Evolutionary conservation across 768 basidiomycete species (phyloP).

Genomic region (Postia placenta): DNA sequence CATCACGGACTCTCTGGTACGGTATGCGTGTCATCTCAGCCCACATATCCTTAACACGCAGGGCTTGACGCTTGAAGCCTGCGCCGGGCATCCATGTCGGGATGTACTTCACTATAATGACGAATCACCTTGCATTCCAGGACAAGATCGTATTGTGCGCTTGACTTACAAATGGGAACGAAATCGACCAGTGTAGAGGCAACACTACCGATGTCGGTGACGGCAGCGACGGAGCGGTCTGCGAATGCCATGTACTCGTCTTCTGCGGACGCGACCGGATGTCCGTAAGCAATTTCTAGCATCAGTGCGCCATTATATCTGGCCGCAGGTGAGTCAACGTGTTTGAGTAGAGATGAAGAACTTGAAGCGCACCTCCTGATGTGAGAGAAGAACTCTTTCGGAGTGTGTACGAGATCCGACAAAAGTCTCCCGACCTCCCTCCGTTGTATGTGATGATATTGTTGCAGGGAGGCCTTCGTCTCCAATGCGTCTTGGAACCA

Average conservation of each 20-base stretch:
- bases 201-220: conserved; percentile 18
- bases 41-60: conserved; percentile 4
- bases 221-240: conserved; percentile 19
- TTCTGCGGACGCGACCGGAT: conserved; percentile 20
- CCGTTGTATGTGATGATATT: conserved; percentile 11
- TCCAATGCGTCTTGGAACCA: conserved; percentile 14
- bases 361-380: neutral
- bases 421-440: conserved; percentile 9
- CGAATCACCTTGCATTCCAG: neutral
- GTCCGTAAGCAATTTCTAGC: conserved; percentile 28
- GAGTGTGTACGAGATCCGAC: conserved; percentile 6
- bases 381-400: neutral
- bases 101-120: conserved; percentile 32
- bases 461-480: conserved; percentile 4
- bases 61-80: conserved; percentile 30
- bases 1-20: conserved; percentile 14
- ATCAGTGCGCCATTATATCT: conserved; percentile 26
- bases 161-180: conserved; percentile 23
- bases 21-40: conserved; percentile 10
- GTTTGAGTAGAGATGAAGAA: no score
- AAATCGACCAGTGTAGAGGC: conserved; percentile 29
- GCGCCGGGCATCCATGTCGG: conserved; percentile 16
- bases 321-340: conserved; percentile 4
- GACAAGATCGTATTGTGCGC: conserved; percentile 2
- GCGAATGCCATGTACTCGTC: conserved; percentile 24